Evolutionary conservation across 78 protist species (phyloP), one percentile per base, ranked within the genome.

Genomic region (Dictyostelium purpureum): DNA sequence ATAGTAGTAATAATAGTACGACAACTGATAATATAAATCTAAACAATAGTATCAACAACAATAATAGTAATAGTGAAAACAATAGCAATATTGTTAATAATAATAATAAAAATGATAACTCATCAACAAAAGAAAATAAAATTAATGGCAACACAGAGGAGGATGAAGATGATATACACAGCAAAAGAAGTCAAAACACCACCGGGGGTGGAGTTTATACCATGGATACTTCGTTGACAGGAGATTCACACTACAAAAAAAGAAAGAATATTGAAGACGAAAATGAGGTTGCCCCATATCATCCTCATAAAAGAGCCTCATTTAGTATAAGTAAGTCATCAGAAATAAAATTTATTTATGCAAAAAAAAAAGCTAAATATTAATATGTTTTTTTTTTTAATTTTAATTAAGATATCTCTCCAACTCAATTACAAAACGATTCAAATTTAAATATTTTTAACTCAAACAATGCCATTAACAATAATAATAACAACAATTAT

Each of bases 131-230:
- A 61, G 12, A 10, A 47, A 47, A 47, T 47, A 47, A 47, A 47
- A n/a, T 31, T 61, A 61, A 56, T n/a, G 21, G 28, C 45, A 35
- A 38, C 10, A 38, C 42, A 19, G 77, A 70, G 21, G 77, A 70
- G 21, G 77, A 70, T n/a, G 77, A 43, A 70, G 77, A 70, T 16
- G 77, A 38, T 70, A 43, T 70, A 70, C 77, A 24, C 51, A 10
- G 47, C 12, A 24, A 42, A 21, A 42, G 35, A 19, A 42, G 26
- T 21, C 21, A 70, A 49, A 33, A 74, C 37, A 33, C 65, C 65
- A 40, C 80, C 80, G 65, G 66, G 66, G 56, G 28, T 31, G 11
- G 59, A 71, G 4, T 43, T 43, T 28, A 35, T 24, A 40, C 52
- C 56, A 71, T 43, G 52, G 78, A 71, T 43, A 7, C 57, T 24